Evolutionary conservation across 352 stramenopile species (phyloP), one percentile per base, ranked within the genome.

Genomic region (Aphanomyces stellatus): DNA sequence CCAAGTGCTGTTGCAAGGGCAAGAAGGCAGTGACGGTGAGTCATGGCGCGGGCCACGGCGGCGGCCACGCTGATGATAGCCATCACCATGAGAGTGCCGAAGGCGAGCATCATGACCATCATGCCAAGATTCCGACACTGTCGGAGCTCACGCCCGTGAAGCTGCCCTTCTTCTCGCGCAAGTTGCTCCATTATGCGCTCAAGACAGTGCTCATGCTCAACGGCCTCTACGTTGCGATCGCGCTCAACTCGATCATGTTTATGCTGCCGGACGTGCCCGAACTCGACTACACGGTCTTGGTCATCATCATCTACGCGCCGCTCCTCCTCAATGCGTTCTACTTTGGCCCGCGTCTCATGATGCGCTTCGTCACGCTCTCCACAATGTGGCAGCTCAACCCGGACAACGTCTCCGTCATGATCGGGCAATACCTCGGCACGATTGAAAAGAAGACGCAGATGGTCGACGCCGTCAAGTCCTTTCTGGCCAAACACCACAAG

Each of bases 361-460:
- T 53, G 13, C 35, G 25, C 19, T 63, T 63, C 25, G 30, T 63
- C 19, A 48, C 41, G 35, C 22, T 63, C 7, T 51, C 30, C 19
- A 63, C 55, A 17, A 8, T 63, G 41, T 51, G 41, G 35, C 2
- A 53, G n/a, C 55, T 63, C 55, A 63, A 63, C 55, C 25, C 55
- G 5, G 55, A 63, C 35, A 53, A 51, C 28, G 41, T 63, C n/a
- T 53, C 55, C 0, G 7, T 35, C 2, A 63, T 49, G 28, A 22
- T 63, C 11, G 25, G 55, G 7, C 35, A 63, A 24, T 63, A 63
- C 28, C n/a, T 63, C n/a, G 30, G 35, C 25, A 63, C 55, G 35
- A 63, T 63, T 35, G 55, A 48, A 35, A 63, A 53, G 7, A 63
- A 63, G 55, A 63, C 55, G 25, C 35, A 48, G 19, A 56, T 63